These are phyloP conservation scores for Curvularia lunata DNA, from an alignment of 2,329 filamentous ascomycete species.

Conservation along the genomic window DNA sequence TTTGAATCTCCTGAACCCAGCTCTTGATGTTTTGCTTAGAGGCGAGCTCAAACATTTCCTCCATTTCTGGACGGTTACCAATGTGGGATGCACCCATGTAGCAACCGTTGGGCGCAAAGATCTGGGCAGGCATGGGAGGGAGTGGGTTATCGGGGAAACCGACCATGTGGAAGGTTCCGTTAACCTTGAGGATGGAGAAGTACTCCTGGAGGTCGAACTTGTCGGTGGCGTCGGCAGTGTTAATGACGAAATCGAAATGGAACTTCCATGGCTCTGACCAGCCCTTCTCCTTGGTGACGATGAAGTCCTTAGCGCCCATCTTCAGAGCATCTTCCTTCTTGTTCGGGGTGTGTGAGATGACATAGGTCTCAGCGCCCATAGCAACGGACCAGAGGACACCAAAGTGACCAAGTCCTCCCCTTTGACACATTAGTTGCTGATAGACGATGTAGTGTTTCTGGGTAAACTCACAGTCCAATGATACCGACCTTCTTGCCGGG, in stretches of 20 bases:
- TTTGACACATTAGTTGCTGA: slow-evolving; percentile 26
- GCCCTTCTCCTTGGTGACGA: slow-evolving; percentile 62
- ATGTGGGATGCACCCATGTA: slow-evolving; percentile 60
- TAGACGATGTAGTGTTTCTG: neutral
- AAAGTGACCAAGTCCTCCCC: slow-evolving; percentile 59
- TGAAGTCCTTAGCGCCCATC: slow-evolving; percentile 67
- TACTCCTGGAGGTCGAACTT: slow-evolving; percentile 75
- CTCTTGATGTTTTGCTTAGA: slow-evolving; percentile 59
- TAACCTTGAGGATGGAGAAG: slow-evolving; percentile 79
- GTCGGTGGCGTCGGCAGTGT: slow-evolving; percentile 72
- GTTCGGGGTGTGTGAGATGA: slow-evolving; percentile 64
- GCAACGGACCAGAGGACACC: slow-evolving; percentile 58
- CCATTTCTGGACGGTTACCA: slow-evolving; percentile 58
- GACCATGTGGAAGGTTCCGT: slow-evolving; percentile 80
- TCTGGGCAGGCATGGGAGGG: slow-evolving; percentile 73
- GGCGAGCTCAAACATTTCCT: slow-evolving; percentile 59
- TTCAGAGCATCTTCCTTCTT: slow-evolving; percentile 67
- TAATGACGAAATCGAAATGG: slow-evolving; percentile 78
- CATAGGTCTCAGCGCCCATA: slow-evolving; percentile 67
- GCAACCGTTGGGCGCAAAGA: slow-evolving; percentile 74
- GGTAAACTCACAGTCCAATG: slow-evolving; percentile 63
- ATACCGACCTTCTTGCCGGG: slow-evolving; percentile 81
- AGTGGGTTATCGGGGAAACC: slow-evolving; percentile 80
- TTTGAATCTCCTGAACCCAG: slow-evolving; percentile 70
- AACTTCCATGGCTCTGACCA: slow-evolving; percentile 63